Base-by-base conservation (phyloP, 495 filamentous ascomycete species). In the Darksidea phi region DNA sequence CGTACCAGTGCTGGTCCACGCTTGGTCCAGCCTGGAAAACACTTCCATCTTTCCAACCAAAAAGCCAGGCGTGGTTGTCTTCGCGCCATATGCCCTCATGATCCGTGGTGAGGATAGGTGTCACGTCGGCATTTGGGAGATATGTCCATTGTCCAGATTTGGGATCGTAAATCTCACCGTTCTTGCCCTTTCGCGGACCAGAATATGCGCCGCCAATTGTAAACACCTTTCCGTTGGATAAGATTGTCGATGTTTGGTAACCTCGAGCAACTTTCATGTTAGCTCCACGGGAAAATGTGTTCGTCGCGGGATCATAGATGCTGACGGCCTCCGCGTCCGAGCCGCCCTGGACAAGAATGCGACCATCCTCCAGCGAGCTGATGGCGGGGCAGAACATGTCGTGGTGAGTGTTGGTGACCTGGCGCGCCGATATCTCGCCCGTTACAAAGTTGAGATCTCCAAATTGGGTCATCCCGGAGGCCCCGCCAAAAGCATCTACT, bases 381-480 rank as follows among this genome's bases (percentile, higher is more conserved):
- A 82, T 80, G 0, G 84, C 83, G 5, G 84, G 82, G 67, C 84
- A 86, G 64, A 86, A 87, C 81, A 87, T 86, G 61, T 83, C 79
- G 47, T 83, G 80, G 6, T 75, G 57, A 12, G 77, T 84, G 50
- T 84, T 67, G 45, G 47, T 62, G 11, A 67, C 41, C 6, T 25
- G 52, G 21, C 70, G 65, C 38, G 76, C 70, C n/a, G 74, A 72
- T 0, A 79, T 68, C 0, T 56, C 67, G 6, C 68, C 64, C 2
- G 59, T 72, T 6, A 41, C 28, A 7, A 73, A 76, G 60, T 76
- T 68, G 70, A 71, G 79, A 17, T 73, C 73, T 11, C 78, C 75
- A 1, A 77, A 79, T 48, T 75, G 53, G 0, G 80, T 83, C 46
- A 77, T 71, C 3, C 74, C 75, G 12, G 67, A 67, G 15, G 55